These are phyloP conservation scores for Mycena latifolia DNA, from an alignment of 768 basidiomycete species.

Conservation along the genomic window DNA sequence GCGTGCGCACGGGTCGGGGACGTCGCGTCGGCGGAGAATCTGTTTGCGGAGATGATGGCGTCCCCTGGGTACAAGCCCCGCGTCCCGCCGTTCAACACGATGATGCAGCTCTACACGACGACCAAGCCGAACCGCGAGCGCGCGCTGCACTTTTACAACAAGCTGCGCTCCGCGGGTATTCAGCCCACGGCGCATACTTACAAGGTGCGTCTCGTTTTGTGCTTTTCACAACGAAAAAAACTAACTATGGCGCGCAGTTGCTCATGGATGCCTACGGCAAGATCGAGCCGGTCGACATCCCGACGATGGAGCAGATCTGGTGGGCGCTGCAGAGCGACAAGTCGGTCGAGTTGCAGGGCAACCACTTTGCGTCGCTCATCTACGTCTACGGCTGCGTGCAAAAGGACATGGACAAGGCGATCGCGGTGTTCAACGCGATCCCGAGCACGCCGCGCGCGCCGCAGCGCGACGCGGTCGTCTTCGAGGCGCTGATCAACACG, in stretches of 20 bases:
- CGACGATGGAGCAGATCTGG: slow-evolving; percentile 80
- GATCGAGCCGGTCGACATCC: slow-evolving; percentile 84
- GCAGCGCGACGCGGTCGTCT: slow-evolving; percentile 85
- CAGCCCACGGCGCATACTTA: slow-evolving; percentile 92
- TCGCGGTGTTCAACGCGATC: slow-evolving; percentile 84
- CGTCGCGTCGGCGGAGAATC: slow-evolving; percentile 77
- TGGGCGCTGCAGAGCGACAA: slow-evolving; percentile 62
- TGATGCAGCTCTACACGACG: slow-evolving; percentile 96
- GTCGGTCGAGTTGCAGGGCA: slow-evolving; percentile 56
- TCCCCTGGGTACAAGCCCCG: slow-evolving; percentile 85
- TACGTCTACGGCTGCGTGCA: slow-evolving; percentile 87
- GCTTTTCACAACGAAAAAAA: not conserved
- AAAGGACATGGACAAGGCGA: slow-evolving; percentile 83
- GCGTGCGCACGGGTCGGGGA: slow-evolving; percentile 97
- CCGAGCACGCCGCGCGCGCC: slow-evolving; percentile 57
- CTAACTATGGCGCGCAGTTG: slow-evolving; percentile 59
- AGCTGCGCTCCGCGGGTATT: slow-evolving; percentile 71
- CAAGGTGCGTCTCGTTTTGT: slow-evolving; percentile 67
- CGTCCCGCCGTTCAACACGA: slow-evolving; percentile 96
- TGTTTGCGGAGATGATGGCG: slow-evolving; percentile 88
- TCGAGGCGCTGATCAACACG: slow-evolving; percentile 92
- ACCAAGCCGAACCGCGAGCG: slow-evolving; percentile 89
- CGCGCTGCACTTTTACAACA: slow-evolving; percentile 80
- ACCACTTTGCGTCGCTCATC: slow-evolving; percentile 85
- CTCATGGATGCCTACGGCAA: slow-evolving; percentile 91